Conservation (phyloP, 495 filamentous ascomycete genomes). For the Filosporella fistucella region DNA sequence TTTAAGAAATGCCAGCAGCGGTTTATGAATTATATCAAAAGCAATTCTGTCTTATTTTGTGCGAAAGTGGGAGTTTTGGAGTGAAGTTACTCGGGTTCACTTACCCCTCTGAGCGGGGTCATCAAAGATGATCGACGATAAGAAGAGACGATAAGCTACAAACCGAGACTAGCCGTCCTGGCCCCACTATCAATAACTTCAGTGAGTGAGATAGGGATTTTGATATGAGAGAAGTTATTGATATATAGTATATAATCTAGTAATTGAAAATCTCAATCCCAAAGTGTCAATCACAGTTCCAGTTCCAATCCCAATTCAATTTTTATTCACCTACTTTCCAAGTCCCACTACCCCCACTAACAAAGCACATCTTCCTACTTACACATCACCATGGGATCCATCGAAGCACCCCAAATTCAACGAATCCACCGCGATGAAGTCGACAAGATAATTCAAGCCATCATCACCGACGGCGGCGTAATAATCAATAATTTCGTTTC, state of each 20-base stretch:
- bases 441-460: background rate
- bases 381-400: background rate
- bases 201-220: too few species aligned
- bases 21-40: too few species aligned
- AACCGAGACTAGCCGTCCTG: background rate
- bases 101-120: background rate
- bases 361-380: background rate
- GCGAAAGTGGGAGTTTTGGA: background rate
- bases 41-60: too few species aligned
- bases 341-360: too few species aligned
- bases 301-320: background rate
- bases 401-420: background rate
- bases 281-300: background rate
- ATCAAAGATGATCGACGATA: background rate
- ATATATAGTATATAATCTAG: background rate
- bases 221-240: too few species aligned
- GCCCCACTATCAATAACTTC: too few species aligned
- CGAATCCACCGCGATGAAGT: background rate
- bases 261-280: background rate
- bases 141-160: background rate
- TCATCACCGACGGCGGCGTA: constrained; percentile 1
- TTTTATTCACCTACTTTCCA: too few species aligned
- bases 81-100: background rate
- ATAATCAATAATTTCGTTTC: constrained; percentile 3
- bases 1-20: too few species aligned